Conservation (phyloP, 1,284 basidiomycete species). For the Naganishia cerealis region DNA sequence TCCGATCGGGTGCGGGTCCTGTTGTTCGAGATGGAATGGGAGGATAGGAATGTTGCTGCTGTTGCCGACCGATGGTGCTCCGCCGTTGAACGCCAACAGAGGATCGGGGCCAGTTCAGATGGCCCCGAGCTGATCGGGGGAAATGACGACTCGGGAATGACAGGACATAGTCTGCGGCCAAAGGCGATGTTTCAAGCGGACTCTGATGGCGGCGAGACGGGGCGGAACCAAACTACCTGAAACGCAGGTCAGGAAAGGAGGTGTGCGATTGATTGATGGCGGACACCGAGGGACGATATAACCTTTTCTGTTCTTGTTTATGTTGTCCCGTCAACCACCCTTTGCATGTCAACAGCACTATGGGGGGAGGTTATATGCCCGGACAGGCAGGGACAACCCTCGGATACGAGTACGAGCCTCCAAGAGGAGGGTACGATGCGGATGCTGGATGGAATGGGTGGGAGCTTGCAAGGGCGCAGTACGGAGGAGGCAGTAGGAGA, state of each 20-base stretch:
- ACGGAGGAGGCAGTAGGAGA: slow-evolving; percentile 8
- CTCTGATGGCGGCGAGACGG: not conserved
- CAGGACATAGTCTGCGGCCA: not conserved
- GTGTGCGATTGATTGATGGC: not conserved
- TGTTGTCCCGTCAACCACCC: not conserved
- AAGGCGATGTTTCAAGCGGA: not conserved
- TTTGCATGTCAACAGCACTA: not conserved
- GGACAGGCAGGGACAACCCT: slow-evolving; percentile 24
- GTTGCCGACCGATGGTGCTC: not conserved
- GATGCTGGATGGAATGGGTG: slow-evolving; percentile 30
- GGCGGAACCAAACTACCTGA: not conserved
- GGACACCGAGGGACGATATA: not conserved
- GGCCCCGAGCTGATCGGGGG: too few species aligned
- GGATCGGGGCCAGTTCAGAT: too few species aligned
- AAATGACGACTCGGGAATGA: not conserved
- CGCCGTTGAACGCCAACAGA: too few species aligned
- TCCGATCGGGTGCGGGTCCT: not conserved
- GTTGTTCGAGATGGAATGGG: not conserved
- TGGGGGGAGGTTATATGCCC: slow-evolving; percentile 5
- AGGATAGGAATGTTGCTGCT: not conserved
- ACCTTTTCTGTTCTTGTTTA: not conserved
- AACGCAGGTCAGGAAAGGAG: not conserved
- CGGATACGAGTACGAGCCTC: slow-evolving; percentile 26
- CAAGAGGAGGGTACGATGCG: slow-evolving; percentile 10
- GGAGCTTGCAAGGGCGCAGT: slow-evolving; percentile 31